Evolutionary conservation across 106 monocot genomes (phyloP), one percentile per base, ranked within the genome.

Genomic region (Phalaenopsis aphrodite): DNA sequence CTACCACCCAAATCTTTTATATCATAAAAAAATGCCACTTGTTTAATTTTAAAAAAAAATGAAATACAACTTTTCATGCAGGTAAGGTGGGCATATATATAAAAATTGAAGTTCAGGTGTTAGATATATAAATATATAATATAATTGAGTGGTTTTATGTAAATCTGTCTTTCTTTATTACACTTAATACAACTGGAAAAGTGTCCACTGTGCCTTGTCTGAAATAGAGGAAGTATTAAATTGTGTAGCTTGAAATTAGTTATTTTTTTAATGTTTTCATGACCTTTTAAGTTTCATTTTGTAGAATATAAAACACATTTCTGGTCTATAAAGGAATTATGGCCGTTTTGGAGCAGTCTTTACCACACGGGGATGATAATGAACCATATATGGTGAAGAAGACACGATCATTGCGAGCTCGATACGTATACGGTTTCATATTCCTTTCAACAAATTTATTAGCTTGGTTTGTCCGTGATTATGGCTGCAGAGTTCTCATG

Each of bases 381-480:
- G 56, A 18, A n/a, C 5, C 12, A 61, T 83, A 65, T 75, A 36
- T 4, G 17, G 68, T 74, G 37, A 76, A 72, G 85, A 86, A 75
- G 74, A 87, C 82, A 61, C 79, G 84, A 79, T 88, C 93, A 79
- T 64, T 90, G 57, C 71, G 49, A 82, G 93, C 90, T 73, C 82
- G 88, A 85, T 93, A 88, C 78, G 49, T 84, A 7, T 93, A 90
- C 78, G 88, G 86, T 39, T 84, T 90, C 67, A 85, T 93, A 75
- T 93, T 93, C 83, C 83, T 93, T 15, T 55, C 78, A 47, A 86
- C 92, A 79, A 93, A 88, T 78, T 75, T 90, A 75, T 77, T 90
- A 47, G 86, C 93, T 49, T 93, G 93, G 93, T 72, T 93, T 75
- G 18, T 93, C 68, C 89, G 93, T 74, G 93, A 93, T 49, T 93